A percentile compares a stretch with the other conserved stretches of the same genome.
phyloP scores from a whole-genome alignment of 2,329 filamentous ascomycete species.

The Diaporthe velutina region DNA sequence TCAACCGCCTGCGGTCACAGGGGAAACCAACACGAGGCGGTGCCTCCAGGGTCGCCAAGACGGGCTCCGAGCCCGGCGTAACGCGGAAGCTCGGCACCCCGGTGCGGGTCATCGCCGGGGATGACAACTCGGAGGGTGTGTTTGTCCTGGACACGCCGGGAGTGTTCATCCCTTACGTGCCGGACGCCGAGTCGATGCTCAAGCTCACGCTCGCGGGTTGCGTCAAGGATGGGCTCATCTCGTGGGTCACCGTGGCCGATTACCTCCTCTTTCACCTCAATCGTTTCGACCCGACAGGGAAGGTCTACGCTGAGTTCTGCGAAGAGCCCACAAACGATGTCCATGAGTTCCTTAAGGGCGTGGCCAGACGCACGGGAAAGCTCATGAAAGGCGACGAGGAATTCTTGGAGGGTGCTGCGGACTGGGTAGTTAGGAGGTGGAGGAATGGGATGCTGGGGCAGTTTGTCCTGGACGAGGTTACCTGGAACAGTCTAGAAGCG shows the following conservation, averaged over 20 bases:
- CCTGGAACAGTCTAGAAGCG: conserved; percentile 65
- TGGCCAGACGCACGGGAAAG: conserved; percentile 82
- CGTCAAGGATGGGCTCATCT: conserved; percentile 90
- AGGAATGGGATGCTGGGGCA: conserved; percentile 80
- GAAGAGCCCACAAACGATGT: conserved; percentile 84
- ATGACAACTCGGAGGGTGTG: conserved; percentile 68
- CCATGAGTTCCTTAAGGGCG: conserved; percentile 75
- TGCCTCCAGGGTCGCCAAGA: conserved; percentile 77
- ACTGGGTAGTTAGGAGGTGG: conserved; percentile 88
- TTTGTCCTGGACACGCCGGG: conserved; percentile 94
- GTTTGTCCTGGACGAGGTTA: conserved; percentile 85
- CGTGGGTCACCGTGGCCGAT: conserved; percentile 83
- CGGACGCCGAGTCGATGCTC: conserved; percentile 88
- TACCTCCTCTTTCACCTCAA: conserved; percentile 93
- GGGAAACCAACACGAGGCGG: conserved; percentile 66
- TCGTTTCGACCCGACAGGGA: conserved; percentile 63
- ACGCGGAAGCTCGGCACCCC: conserved; percentile 87
- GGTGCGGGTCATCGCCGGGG: conserved; percentile 77
- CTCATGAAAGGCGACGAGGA: conserved; percentile 79
- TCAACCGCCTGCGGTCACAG: conserved; percentile 83
- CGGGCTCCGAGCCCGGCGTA: conserved; percentile 89
- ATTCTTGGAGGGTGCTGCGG: conserved; percentile 78
- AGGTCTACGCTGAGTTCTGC: conserved; percentile 72
- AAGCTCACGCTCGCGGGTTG: conserved; percentile 93
- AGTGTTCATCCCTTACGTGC: conserved; percentile 93